Evolutionary conservation across 2,329 filamentous ascomycete species (phyloP).

Genomic region (Myrmaecium sp.): DNA sequence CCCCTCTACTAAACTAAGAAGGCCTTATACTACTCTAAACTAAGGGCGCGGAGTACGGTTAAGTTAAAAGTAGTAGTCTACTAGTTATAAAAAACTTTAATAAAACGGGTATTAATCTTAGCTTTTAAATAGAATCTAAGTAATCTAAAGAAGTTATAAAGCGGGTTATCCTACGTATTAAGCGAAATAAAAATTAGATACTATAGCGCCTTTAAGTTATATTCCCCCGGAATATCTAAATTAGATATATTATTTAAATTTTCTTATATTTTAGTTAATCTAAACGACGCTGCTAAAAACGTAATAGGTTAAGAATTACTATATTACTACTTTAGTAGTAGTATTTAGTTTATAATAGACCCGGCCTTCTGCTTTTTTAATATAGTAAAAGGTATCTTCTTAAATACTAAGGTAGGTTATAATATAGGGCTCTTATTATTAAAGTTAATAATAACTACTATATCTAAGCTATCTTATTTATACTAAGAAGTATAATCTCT

Average conservation of each 20-base stretch:
- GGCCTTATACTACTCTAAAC: slow-evolving; percentile 17
- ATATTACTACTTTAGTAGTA: not conserved
- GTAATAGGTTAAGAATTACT: not conserved
- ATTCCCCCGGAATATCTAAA: slow-evolving; percentile 15
- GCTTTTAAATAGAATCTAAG: slow-evolving; percentile 7
- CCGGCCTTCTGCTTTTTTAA: slow-evolving; percentile 17
- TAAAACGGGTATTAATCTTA: slow-evolving; percentile 11
- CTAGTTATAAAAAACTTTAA: slow-evolving; percentile 14
- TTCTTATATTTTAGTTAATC: slow-evolving; percentile 14
- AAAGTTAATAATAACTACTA: slow-evolving; percentile 9
- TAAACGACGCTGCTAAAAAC: no score
- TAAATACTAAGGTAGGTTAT: slow-evolving; percentile 4
- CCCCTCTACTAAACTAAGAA: slow-evolving; percentile 21
- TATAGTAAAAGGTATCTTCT: not conserved
- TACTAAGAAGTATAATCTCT: not conserved
- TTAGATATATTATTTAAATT: slow-evolving; percentile 11
- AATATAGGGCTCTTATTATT: slow-evolving; percentile 5
- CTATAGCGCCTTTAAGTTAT: slow-evolving; percentile 18
- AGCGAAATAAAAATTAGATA: slow-evolving; percentile 14
- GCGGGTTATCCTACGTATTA: slow-evolving; percentile 12
- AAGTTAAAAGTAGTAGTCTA: no score
- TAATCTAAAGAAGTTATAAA: slow-evolving; percentile 11
- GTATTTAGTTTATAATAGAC: not conserved
- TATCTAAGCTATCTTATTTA: not conserved
- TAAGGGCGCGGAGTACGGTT: slow-evolving; percentile 8